Evolutionary conservation across 1,139 yeast genomes (phyloP), one percentile per base, ranked within the genome.

Genomic region (Debaryomyces nepalensis): DNA sequence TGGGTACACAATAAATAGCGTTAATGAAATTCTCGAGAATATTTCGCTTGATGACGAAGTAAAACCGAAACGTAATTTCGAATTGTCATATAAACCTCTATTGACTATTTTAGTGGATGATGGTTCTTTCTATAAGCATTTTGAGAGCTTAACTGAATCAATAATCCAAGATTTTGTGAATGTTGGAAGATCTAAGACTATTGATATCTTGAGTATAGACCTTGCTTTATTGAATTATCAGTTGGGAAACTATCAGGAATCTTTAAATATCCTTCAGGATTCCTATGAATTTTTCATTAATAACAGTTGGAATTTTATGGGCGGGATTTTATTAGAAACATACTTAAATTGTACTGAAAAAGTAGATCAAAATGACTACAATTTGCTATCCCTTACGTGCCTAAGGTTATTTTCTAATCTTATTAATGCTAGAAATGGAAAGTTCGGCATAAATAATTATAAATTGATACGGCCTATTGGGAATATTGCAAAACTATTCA

Each of bases 171-270:
- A 77, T 43, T 80, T 77, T 53, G 69, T 74, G 5, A 53, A 57
- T 10, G 73, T 82, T 26, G 70, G 66, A 11, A 64, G 85, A 47
- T 75, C 81, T 8, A 75, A 91, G 49, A 75, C 90, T 0, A 81
- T 87, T 7, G 93, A 87, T 54, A 72, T 85, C 5, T 66, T 93
- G 20, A 82, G 93, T 3, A 79, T 88, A n/a, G 97, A 93, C 50
- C 71, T 89, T 41, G 97, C 96, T 0, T 58, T 87, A 11, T 63
- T 89, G 16, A 81, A 84, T 37, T 86, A 78, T 56, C 82, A 81
- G 48, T 66, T 70, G 37, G 66, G 75, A 1, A 75, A 85, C 36
- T 85, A 81, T 51, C 71, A 73, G 30, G 76, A 77, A 34, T 87
- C 96, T 1, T 75, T 82, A 8, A 66, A 75, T 10, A 79, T 86